Evolutionary conservation across 2,329 filamentous ascomycete genomes (phyloP), one percentile per base, ranked within the genome.

Genomic region (Epichloe gansuensis): DNA sequence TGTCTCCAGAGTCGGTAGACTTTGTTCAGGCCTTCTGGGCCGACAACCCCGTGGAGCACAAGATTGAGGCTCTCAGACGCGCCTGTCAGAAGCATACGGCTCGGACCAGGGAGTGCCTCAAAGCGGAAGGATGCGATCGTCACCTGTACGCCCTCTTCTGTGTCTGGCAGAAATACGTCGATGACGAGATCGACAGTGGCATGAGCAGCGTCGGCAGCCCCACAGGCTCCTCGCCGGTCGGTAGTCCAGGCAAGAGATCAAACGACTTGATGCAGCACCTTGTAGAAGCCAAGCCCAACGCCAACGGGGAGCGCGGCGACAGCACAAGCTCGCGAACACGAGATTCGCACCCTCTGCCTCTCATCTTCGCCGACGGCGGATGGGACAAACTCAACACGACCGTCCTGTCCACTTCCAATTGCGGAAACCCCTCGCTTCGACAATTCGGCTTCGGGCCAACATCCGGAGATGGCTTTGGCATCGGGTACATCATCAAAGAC

Each of bases 371-470:
- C 47, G 93, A 98, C 63, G 60, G 78, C 1, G 93, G 91, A 47
- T 98, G 90, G 89, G 91, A 97, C 68, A 90, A 87, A 65, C 80
- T 96, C 58, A 97, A 97, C 73, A 94, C 80, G 56, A 97, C 91
- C 8, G 88, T 97, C 57, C 74, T 98, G 40, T 95, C 88, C 6
- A 97, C 93, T 0, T 96, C 90, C n/a, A 98, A 98, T 74, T 98
- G 93, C 68, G 93, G 93, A 54, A 98, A 97, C 68, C 93, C 93
- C 0, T 89, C 85, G 0, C 81, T 98, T 17, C 83, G 93, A 2
- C 91, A 97, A 61, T 98, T 98, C 61, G 93, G 93, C 3, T 98
- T 98, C 64, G 93, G 93, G 0, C 93, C 93, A 1, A 95, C 91
- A 0, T 91, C 87, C 0, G 91, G 84, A 2, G 89, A 96, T 58